Percentiles rank a stretch among this genome's conserved stretches.
Evolutionary conservation across 306 rosid genomes (phyloP).

Genomic region (Ormosia semicastrata): DNA sequence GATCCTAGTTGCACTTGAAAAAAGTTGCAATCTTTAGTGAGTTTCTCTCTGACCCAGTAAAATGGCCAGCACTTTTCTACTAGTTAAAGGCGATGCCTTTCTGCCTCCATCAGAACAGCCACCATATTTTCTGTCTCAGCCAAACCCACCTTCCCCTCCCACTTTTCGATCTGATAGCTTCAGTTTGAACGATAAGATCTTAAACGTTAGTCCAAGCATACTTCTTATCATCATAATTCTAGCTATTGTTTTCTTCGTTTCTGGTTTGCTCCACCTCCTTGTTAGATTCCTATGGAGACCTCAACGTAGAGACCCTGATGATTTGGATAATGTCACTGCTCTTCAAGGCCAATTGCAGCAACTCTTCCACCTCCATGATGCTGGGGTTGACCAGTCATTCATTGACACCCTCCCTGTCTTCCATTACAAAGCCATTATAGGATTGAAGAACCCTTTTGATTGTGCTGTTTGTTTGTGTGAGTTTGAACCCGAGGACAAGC

Average conservation of each 20-base stretch:
- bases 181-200: slow-evolving; percentile 51
- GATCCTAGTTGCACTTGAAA: slow-evolving; percentile 14
- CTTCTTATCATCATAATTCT: slow-evolving; percentile 73
- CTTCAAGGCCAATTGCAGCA: slow-evolving; percentile 96
- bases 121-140: slow-evolving; percentile 30
- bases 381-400: slow-evolving; percentile 95
- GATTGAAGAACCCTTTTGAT: slow-evolving; percentile 85
- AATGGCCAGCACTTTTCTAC: slow-evolving; percentile 37
- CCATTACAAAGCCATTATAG: slow-evolving; percentile 75
- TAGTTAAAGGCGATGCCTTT: slow-evolving; percentile 24
- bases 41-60: slow-evolving; percentile 20
- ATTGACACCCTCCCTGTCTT: slow-evolving; percentile 88
- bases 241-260: slow-evolving; percentile 83
- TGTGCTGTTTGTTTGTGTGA: slow-evolving; percentile 96
- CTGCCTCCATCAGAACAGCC: slow-evolving; percentile 46
- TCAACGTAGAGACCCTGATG: slow-evolving; percentile 60
- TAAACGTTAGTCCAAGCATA: slow-evolving; percentile 65
- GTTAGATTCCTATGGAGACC: slow-evolving; percentile 77
- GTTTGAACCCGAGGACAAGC: slow-evolving; percentile 80
- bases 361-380: slow-evolving; percentile 90
- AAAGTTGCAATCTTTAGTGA: slow-evolving; percentile 43
- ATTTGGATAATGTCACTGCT: slow-evolving; percentile 63
- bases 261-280: slow-evolving; percentile 90
- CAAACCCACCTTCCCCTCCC: slow-evolving; percentile 35
- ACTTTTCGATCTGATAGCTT: slow-evolving; percentile 41